phyloP scores from a whole-genome alignment of 371 early-diverging fungal genomes.

The Mucor lusitanicus region DNA sequence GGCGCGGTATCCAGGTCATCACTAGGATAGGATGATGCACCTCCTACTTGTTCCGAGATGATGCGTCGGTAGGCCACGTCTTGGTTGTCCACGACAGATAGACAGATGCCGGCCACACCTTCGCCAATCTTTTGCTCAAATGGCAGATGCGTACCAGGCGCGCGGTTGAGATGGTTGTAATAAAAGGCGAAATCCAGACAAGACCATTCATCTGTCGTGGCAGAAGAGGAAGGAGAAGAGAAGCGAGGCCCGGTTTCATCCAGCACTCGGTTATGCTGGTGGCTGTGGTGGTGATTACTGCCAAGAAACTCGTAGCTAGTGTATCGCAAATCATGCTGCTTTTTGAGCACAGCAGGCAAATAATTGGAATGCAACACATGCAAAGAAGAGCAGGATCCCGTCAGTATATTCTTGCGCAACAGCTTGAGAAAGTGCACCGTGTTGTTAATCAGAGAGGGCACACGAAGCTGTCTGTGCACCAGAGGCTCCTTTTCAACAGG shows the following conservation, averaged over 20 bases:
- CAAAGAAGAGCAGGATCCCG: constrained; percentile 41
- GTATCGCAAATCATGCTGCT: constrained; percentile 55
- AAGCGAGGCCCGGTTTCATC: constrained; percentile 1
- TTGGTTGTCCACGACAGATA: constrained; percentile 12
- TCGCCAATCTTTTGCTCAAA: constrained; percentile 71
- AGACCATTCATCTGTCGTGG: constrained; percentile 15
- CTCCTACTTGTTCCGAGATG: neutral
- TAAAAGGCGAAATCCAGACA: constrained; percentile 40
- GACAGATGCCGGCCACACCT: constrained; percentile 69
- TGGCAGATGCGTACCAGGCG: constrained; percentile 47
- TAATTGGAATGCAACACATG: constrained; percentile 58
- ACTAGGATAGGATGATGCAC: too few relatives aligned
- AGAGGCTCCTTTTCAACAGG: constrained; percentile 55
- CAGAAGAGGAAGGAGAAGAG: neutral
- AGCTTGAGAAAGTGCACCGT: constrained; percentile 65
- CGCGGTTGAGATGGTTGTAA: constrained; percentile 43
- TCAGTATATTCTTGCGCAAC: constrained; percentile 66
- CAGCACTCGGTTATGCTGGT: neutral
- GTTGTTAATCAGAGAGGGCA: constrained; percentile 59
- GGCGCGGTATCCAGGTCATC: neutral
- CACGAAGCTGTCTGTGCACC: constrained; percentile 36
- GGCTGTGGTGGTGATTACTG: neutral
- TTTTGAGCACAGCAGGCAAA: constrained; percentile 46
- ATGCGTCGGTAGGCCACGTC: constrained; percentile 7
- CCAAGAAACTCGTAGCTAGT: constrained; percentile 12